These are phyloP conservation scores for Chrysoporthe puriensis DNA, from an alignment of 2,329 filamentous ascomycete species.

Conservation along the genomic window DNA sequence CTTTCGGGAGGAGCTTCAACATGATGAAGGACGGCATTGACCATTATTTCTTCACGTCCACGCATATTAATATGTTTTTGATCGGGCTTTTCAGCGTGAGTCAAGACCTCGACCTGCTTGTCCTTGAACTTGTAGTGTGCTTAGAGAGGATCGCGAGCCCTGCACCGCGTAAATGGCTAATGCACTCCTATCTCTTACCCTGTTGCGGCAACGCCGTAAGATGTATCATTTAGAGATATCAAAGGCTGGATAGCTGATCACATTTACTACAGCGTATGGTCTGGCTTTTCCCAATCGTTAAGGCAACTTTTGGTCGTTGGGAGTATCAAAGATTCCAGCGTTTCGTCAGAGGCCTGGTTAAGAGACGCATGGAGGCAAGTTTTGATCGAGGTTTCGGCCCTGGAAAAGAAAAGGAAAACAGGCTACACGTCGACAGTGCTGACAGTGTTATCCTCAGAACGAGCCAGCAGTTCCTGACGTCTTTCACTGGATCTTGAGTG, in stretches of 20 bases:
- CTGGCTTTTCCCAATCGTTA: constrained; percentile 24
- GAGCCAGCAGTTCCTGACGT: constrained; percentile 34
- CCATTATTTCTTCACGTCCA: constrained; percentile 35
- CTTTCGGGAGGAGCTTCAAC: constrained; percentile 42
- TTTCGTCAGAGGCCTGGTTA: constrained; percentile 30
- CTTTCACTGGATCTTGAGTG: constrained; percentile 39
- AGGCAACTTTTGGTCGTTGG: constrained; percentile 29
- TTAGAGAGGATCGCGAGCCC: too few species aligned
- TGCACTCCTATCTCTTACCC: too few species aligned
- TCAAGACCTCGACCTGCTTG: too few species aligned
- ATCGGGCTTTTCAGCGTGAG: constrained; percentile 33
- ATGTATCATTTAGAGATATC: background rate
- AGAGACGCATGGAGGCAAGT: constrained; percentile 29
- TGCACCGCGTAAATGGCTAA: too few species aligned
- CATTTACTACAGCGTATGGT: constrained; percentile 9
- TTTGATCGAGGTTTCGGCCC: background rate
- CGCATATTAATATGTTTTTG: constrained; percentile 33
- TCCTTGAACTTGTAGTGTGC: too few species aligned
- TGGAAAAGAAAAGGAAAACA: background rate
- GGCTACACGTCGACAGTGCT: background rate
- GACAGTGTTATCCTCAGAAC: constrained; percentile 7
- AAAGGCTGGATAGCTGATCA: too few species aligned
- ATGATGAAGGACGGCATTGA: constrained; percentile 38
- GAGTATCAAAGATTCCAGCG: constrained; percentile 30
- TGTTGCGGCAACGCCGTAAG: background rate